These are phyloP conservation scores for Nidula niveotomentosa DNA, from an alignment of 1,284 basidiomycete species.

Conservation along the genomic window DNA sequence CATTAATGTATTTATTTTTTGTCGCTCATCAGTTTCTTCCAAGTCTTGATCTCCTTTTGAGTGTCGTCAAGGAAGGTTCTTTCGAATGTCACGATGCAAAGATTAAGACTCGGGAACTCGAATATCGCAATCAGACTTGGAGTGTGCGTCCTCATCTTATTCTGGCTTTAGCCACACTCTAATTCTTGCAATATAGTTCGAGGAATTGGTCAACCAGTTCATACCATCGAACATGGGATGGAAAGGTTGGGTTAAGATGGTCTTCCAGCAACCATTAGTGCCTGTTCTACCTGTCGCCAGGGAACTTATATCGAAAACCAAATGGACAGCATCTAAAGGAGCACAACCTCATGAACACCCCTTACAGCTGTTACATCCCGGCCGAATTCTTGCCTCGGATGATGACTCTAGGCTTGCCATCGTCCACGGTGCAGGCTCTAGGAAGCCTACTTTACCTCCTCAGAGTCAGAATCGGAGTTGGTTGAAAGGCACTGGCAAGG, in stretches of 20 bases:
- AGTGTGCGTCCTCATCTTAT: constrained; percentile 52
- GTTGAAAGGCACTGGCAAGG: not conserved
- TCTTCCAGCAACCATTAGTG: constrained; percentile 72
- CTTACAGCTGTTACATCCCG: constrained; percentile 28
- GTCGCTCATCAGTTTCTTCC: not conserved
- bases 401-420: constrained; percentile 22
- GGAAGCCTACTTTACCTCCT: not conserved
- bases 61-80: constrained; percentile 69
- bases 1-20: not conserved
- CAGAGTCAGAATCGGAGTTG: not conserved
- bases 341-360: constrained; percentile 31
- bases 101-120: constrained; percentile 72
- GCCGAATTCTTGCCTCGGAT: constrained; percentile 21
- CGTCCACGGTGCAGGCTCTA: no score
- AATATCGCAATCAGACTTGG: constrained; percentile 88
- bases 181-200: constrained; percentile 48
- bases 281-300: constrained; percentile 75
- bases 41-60: constrained; percentile 67
- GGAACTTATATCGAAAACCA: constrained; percentile 74
- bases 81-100: constrained; percentile 74
- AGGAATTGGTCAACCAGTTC: constrained; percentile 81
- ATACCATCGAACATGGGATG: constrained; percentile 75
- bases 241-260: constrained; percentile 82
- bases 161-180: not conserved
- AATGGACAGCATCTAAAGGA: constrained; percentile 52